Base-by-base conservation (phyloP, 1,284 basidiomycete genomes). In the Ustilago tritici region DNA sequence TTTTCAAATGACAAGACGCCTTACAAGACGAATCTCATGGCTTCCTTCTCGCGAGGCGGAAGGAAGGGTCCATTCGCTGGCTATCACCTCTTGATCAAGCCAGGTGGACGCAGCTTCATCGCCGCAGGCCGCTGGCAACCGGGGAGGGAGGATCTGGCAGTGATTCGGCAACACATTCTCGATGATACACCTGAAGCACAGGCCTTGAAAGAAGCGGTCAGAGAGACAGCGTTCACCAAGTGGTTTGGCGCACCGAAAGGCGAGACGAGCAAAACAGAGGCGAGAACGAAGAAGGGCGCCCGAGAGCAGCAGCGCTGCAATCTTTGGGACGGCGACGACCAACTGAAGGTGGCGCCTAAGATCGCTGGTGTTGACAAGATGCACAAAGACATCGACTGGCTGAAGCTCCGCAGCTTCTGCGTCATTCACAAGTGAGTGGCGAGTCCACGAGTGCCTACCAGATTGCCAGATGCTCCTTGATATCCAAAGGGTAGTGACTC, bases 1-100 rank as follows among this genome's bases (percentile, higher is more conserved):
- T 96, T 96, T 86, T 93, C 93, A 82, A 94, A 94, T 70, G 92
- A 95, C 84, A 94, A 94, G 87, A 95, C 95, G 3, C 95, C 95
- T 0, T 97, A 97, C 88, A 96, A 97, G 87, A 90, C 88, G 4
- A 89, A 89, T 5, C 90, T 96, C 47, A 91, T 91, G 4, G 92
- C 92, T 0, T 92, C 90, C 69, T 92, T 93, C 80, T 93, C 93
- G 9, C 88, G 93, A 61, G 92, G 91, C 60, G 93, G 93, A 2
- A 87, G 91, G 59, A 94, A 94, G 79, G 92, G 93, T 91, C 93
- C 28, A 87, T 88, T 56, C 93, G 93, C 93, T 80, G 87, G 92
- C 88, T 54, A 76, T 15, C 74, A 76, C 34, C 59, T 72, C 8
- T 58, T 76, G 41, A 56, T 76, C 61, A 76, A 76, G 35, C 73